Percentiles rank a stretch among this genome's conserved stretches.
phyloP scores from a whole-genome alignment of 495 filamentous ascomycete genomes.

The Cudoniella acicularis region DNA sequence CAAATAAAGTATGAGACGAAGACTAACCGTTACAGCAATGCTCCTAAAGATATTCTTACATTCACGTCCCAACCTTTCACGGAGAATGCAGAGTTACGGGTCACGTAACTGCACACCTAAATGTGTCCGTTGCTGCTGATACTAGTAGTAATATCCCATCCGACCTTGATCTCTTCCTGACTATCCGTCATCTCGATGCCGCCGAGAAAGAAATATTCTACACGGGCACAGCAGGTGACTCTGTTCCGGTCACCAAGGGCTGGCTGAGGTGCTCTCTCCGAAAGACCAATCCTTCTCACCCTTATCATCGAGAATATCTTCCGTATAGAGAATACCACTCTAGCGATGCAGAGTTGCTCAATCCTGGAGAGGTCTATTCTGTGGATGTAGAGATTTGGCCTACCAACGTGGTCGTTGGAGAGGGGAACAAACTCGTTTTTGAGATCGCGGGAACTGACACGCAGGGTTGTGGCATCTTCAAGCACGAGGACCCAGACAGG shows the following conservation, averaged over 20 bases:
- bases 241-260: conserved; percentile 48
- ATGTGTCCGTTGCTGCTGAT: conserved; percentile 47
- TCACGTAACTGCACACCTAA: conserved; percentile 58
- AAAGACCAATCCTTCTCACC: conserved; percentile 45
- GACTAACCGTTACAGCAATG: too few relatives aligned
- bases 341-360: conserved; percentile 51
- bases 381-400: conserved; percentile 70
- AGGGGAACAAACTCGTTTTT: conserved; percentile 50
- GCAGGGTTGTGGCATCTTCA: conserved; percentile 40
- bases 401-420: conserved; percentile 59
- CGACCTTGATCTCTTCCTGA: conserved; percentile 68
- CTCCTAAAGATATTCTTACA: too few relatives aligned
- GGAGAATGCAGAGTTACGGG: conserved; percentile 63
- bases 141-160: conserved; percentile 9
- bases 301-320: conserved; percentile 45
- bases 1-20: too few relatives aligned
- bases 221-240: conserved; percentile 52
- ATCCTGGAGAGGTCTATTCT: conserved; percentile 51
- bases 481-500: conserved; percentile 23
- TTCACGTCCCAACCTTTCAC: conserved; percentile 52
- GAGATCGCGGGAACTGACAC: conserved; percentile 59
- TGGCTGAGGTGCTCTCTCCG: conserved; percentile 56
- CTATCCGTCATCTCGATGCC: conserved; percentile 53
- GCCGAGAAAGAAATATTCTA: conserved; percentile 59
- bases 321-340: conserved; percentile 60